Evolutionary conservation across 768 basidiomycete species (phyloP), one percentile per base, ranked within the genome.

Genomic region (Tricholoma hemisulphureum): DNA sequence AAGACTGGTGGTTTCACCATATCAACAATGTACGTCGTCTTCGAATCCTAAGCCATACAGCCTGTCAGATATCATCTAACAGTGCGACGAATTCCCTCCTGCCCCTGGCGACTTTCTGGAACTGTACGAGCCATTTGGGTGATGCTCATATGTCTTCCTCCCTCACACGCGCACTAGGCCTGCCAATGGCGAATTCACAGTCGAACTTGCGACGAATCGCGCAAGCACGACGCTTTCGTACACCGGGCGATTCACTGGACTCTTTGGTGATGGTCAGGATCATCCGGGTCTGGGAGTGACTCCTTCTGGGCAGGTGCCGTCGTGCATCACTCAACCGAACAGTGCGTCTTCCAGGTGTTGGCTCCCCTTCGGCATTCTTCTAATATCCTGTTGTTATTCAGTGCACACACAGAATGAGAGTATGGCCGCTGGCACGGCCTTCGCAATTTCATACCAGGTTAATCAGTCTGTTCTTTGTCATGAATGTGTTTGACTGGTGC

Each of bases 371-470:
- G 13, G 50, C 16, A 26, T 20, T n/a, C 4, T 29, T 41, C 21
- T 24, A 34, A 46, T 37, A 53, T 37, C 45, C 2, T 56, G 21
- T 29, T 46, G 52, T 11, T 59, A 51, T 24, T 4, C 39, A 83
- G 82, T 84, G 65, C 82, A 84, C 65, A 73, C 81, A 1, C 81
- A 83, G 59, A 82, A 83, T 55, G 66, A 78, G 53, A 70, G 75
- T 10, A 77, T 71, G 70, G 80, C 81, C 46, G 80, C 82, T 41
- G 82, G 82, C 2, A 79, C 81, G 37, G 82, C 78, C 2, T 82
- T 84, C 57, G 81, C 81, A 18, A 84, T 84, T 50, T 75, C 82
- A 13, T 84, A 84, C 59, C 65, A 74, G 35, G 81, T 81, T 53
- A 21, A 65, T 62, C 37, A 18, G 16, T 51, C 20, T 21, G 5